Evolutionary conservation across 257 asterid species (phyloP), one percentile per base, ranked within the genome.

Genomic region (Catharanthus roseus): DNA sequence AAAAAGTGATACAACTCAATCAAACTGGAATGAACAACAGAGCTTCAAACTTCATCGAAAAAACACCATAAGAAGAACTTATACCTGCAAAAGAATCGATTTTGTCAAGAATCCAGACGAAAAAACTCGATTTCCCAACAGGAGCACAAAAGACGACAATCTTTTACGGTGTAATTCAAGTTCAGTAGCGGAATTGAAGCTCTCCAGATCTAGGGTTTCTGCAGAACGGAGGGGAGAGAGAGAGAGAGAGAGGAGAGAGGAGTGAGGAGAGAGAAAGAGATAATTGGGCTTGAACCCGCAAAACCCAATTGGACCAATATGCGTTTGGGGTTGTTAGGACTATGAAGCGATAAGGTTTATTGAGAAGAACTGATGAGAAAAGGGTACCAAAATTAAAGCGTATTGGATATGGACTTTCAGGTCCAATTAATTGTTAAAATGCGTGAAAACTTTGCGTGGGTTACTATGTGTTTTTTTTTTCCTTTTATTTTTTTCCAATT

Each of bases 371-470:
- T n/a, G n/a, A n/a, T 68, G 72, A 73, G 81, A 72, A 83, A 53
- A 26, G 74, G 60, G 58, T 54, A 57, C 65, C 57, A 69, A 66
- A 47, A 79, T 74, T 77, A 83, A 85, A 86, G 67, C 66, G 84
- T 62, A 86, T 82, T 89, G 95, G 93, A 87, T 87, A 74, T 88
- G 97, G 93, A 87, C 93, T 89, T 84, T 86, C 70, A 87, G 87
- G 95, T 88, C 96, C 96, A 88, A 64, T 77, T 70, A 74, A 75
- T 71, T 65, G 74, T 60, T 54, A 33, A n/a, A 50, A 57, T 75
- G 79, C 71, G 86, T 70, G 83, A 60, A 54, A 71, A 70, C 28
- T 54, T 57, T 28, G 34, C 44, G 83, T 72, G 86, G 75, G 41
- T 76, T 49, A 72, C 73, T 78, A 76, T 62, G 85, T 80, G 87